Conservation (phyloP, 257 asterid species). For the Solanum corneliomulleri region DNA sequence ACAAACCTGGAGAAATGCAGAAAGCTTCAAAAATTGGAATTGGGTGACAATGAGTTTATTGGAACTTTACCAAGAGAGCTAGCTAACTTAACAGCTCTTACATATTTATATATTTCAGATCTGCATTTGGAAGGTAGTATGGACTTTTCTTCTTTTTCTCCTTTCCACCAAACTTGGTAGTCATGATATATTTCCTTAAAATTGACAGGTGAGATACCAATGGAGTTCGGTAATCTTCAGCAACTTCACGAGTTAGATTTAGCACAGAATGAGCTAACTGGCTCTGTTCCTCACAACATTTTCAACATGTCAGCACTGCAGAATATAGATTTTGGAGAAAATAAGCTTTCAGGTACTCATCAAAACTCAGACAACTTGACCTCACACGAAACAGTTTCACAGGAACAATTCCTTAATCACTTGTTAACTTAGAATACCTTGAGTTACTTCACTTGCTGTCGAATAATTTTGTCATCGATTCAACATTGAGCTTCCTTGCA, state of each 20-base stretch:
- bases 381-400: background rate
- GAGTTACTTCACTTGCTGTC: background rate
- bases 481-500: background rate
- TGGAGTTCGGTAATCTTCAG: background rate
- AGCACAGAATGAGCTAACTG: background rate
- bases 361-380: background rate
- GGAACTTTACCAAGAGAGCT: no score
- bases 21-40: no score
- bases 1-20: no score
- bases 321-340: background rate
- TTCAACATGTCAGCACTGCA: conserved; percentile 18
- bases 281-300: background rate
- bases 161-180: no score
- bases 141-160: no score
- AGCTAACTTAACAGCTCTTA: no score
- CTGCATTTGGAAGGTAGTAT: no score
- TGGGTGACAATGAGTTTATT: no score
- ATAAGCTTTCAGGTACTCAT: background rate
- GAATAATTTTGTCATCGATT: background rate
- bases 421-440: background rate
- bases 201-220: no score
- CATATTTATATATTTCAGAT: no score
- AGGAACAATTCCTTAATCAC: conserved; percentile 1
- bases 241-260: background rate
- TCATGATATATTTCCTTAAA: no score